Percentiles rank a stretch among this genome's conserved stretches.
Conservation (phyloP, 148 eudicot species). For the Agrostemma githago region DNA sequence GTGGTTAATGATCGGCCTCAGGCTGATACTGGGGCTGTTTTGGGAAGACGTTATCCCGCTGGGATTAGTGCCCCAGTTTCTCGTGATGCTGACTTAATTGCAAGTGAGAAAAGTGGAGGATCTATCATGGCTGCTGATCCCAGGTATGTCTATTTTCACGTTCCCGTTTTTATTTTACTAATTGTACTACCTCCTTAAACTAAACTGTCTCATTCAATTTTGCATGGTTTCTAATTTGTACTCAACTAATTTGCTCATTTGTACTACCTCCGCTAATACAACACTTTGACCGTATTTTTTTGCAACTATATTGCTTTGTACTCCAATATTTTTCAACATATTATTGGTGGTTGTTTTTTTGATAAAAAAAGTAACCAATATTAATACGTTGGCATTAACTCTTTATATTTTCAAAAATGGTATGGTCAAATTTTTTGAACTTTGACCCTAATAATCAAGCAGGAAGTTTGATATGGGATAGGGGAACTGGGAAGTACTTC, state of each 20-base stretch:
- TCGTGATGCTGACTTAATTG: conserved; percentile 25
- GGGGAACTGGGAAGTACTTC: not conserved
- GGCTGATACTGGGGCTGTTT: conserved; percentile 26
- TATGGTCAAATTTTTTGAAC: not conserved
- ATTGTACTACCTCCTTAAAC: not conserved
- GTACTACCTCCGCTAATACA: not conserved
- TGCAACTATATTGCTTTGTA: not conserved
- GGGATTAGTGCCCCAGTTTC: conserved; percentile 40
- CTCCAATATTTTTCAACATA: not conserved
- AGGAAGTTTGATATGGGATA: not conserved
- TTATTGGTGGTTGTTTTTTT: not conserved
- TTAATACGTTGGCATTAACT: not conserved
- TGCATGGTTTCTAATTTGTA: too few relatives aligned
- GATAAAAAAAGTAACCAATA: not conserved
- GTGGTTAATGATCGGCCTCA: conserved; percentile 24
- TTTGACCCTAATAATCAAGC: not conserved
- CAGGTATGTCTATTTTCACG: conserved; percentile 45
- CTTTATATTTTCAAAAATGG: too few relatives aligned
- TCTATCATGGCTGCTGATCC: conserved; percentile 26
- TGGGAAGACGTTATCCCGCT: conserved; percentile 35
- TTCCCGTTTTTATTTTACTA: not conserved
- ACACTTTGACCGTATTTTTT: not conserved
- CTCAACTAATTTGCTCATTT: too few relatives aligned
- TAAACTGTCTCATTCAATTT: not conserved
- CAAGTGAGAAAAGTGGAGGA: conserved; percentile 34